Evolutionary conservation across 1,284 basidiomycete genomes (phyloP).

Genomic region (Cryptococcus floricola): DNA sequence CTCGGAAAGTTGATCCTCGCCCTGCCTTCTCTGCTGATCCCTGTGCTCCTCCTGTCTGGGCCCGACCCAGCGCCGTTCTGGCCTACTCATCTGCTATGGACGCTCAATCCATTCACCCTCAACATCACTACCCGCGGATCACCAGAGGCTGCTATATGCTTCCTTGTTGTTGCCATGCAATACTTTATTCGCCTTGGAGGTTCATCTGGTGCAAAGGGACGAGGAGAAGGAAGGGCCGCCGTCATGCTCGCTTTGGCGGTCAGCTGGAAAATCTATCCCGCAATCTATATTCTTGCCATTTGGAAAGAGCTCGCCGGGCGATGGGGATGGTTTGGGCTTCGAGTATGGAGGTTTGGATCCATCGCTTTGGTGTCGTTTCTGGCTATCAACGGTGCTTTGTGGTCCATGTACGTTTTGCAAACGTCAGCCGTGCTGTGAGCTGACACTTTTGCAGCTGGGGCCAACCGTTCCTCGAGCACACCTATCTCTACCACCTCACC

Average conservation of each 20-base stretch:
- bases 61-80: conserved; percentile 18
- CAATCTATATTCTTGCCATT: conserved; percentile 79
- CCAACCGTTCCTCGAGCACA: conserved; percentile 81
- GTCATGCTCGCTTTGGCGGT: conserved; percentile 71
- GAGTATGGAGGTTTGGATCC: conserved; percentile 64
- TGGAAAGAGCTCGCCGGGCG: conserved; percentile 57
- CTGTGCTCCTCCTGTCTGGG: conserved; percentile 63
- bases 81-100: conserved; percentile 58
- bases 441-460: conserved; percentile 69
- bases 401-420: conserved; percentile 63
- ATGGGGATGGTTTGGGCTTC: conserved; percentile 54
- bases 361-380: conserved; percentile 68
- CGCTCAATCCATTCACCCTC: conserved; percentile 90
- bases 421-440: background rate
- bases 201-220: background rate
- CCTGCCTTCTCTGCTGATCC: conserved; percentile 76
- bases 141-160: conserved; percentile 81
- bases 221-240: conserved; percentile 54
- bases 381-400: conserved; percentile 64
- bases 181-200: conserved; percentile 11
- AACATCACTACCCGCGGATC: conserved; percentile 95
- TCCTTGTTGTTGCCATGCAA: conserved; percentile 73
- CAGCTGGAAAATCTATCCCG: conserved; percentile 94
- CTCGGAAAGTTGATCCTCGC: conserved; percentile 91
- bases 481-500: conserved; percentile 88